These are phyloP conservation scores for Coniochaeta sp. DNA, from an alignment of 2,329 filamentous ascomycete species.

Conservation along the genomic window DNA sequence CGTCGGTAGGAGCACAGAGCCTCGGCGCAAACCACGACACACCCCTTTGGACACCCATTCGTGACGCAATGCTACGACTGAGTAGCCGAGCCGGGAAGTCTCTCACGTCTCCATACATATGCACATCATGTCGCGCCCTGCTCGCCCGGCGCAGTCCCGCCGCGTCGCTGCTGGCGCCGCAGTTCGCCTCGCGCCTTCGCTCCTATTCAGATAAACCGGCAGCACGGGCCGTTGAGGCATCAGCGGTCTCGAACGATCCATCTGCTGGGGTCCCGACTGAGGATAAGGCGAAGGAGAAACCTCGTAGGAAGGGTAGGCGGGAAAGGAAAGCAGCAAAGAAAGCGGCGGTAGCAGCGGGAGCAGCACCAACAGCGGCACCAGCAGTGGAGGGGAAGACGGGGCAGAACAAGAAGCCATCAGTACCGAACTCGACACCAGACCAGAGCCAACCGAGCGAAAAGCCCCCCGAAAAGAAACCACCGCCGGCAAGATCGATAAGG, in stretches of 20 bases:
- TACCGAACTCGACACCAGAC: no score
- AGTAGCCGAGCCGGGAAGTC: not conserved
- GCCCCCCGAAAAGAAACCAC: not conserved
- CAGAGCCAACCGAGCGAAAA: not conserved
- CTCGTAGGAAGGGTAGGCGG: no score
- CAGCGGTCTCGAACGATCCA: not conserved
- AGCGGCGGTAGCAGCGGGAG: not conserved
- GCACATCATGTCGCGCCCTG: not conserved
- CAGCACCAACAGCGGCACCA: not conserved
- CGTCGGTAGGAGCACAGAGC: not conserved
- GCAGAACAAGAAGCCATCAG: no score
- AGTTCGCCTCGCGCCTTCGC: not conserved
- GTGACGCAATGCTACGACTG: conserved; percentile 1
- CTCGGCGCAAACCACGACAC: not conserved
- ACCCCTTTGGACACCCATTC: not conserved
- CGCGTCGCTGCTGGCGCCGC: not conserved
- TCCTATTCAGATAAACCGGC: not conserved
- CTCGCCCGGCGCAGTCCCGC: not conserved
- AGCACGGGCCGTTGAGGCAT: not conserved
- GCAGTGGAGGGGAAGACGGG: not conserved
- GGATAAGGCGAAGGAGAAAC: not conserved
- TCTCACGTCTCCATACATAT: not conserved
- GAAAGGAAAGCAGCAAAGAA: not conserved
- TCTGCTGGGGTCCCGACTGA: not conserved
- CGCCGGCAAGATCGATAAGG: not conserved